Percentiles rank a stretch among this genome's conserved stretches.
phyloP scores from a whole-genome alignment of 2,329 filamentous ascomycete genomes.

The Drechslerella dactyloides region DNA sequence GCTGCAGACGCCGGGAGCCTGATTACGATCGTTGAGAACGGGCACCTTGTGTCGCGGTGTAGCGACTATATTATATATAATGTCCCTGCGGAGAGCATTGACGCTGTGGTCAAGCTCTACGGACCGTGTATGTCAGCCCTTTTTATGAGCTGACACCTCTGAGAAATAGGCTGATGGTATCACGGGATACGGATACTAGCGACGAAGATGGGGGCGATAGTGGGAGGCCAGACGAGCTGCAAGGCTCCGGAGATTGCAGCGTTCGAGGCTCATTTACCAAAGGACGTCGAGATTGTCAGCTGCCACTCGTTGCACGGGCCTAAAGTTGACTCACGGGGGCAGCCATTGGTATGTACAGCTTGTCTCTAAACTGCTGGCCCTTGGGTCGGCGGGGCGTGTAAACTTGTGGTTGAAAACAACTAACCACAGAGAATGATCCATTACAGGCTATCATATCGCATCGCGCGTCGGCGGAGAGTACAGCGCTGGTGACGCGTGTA shows the following conservation, averaged over 20 bases:
- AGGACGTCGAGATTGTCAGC: slow-evolving; percentile 89
- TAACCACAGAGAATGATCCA: neutral
- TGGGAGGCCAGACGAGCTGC: slow-evolving; percentile 96
- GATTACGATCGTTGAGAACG: slow-evolving; percentile 87
- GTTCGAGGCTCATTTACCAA: slow-evolving; percentile 85
- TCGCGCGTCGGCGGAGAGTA: slow-evolving; percentile 77
- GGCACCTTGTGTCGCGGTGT: slow-evolving; percentile 90
- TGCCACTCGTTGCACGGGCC: slow-evolving; percentile 97
- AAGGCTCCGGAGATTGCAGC: slow-evolving; percentile 95
- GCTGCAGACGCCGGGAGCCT: slow-evolving; percentile 56
- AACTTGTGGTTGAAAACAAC: neutral
- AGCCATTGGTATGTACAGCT: slow-evolving; percentile 72
- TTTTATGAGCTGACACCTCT: too few relatives aligned
- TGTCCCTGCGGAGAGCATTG: slow-evolving; percentile 91
- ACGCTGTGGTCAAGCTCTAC: slow-evolving; percentile 82
- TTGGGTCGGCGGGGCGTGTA: too few relatives aligned
- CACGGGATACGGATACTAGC: too few relatives aligned
- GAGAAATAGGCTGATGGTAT: too few relatives aligned
- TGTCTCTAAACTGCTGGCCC: too few relatives aligned
- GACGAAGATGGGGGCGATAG: slow-evolving; percentile 92
- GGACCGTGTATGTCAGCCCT: slow-evolving; percentile 94
- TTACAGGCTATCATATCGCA: slow-evolving; percentile 81
- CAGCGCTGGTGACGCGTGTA: slow-evolving; percentile 78
- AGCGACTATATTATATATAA: slow-evolving; percentile 99
- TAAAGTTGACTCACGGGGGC: slow-evolving; percentile 82